phyloP scores from a whole-genome alignment of 2,329 filamentous ascomycete species.

The Lecanosticta acicola region DNA sequence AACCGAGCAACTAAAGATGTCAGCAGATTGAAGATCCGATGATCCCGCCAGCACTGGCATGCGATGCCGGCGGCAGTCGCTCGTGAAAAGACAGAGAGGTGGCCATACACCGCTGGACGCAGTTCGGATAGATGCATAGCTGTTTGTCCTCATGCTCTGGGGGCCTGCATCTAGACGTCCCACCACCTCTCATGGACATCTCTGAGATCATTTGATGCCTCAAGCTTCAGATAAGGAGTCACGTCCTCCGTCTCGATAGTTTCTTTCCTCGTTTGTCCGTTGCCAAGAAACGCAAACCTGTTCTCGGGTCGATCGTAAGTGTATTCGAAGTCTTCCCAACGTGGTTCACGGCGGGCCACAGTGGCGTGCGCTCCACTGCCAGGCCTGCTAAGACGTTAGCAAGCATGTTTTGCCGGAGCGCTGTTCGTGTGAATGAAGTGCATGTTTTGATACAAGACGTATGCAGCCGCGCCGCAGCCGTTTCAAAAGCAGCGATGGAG shows the following conservation, averaged over 20 bases:
- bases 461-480: too few species aligned
- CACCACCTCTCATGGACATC: conserved; percentile 65
- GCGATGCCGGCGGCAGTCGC: too few species aligned
- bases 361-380: conserved; percentile 60
- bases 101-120: too few species aligned
- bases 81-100: too few species aligned
- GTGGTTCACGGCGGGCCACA: conserved; percentile 49
- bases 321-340: conserved; percentile 58
- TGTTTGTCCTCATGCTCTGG: too few species aligned
- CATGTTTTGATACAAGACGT: too few species aligned
- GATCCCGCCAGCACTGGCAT: too few species aligned
- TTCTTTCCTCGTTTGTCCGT: conserved; percentile 60
- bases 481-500: too few species aligned
- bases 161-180: conserved; percentile 18
- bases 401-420: not conserved
- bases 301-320: conserved; percentile 43
- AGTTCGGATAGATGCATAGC: too few species aligned
- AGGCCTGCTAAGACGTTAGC: conserved; percentile 37
- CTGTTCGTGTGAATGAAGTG: too few species aligned
- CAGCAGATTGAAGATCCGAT: too few species aligned
- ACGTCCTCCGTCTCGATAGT: conserved; percentile 42
- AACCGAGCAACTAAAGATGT: too few species aligned
- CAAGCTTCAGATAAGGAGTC: conserved; percentile 57
- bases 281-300: conserved; percentile 61
- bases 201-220: conserved; percentile 54